Base-by-base conservation (phyloP, 2,329 filamentous ascomycete species). In the Fusarium mundagurra region DNA sequence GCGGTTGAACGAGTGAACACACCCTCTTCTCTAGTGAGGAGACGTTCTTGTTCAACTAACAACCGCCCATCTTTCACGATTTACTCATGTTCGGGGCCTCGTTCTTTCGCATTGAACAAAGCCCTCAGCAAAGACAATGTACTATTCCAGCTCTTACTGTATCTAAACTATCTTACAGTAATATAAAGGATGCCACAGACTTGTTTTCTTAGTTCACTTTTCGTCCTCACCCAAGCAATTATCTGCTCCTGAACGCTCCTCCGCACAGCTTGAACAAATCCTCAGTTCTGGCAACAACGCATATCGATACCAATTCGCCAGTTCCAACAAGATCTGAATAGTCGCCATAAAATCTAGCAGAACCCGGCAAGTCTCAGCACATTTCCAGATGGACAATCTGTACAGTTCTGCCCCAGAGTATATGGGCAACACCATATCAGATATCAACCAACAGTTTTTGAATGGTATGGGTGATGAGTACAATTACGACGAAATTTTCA, bases 61-160 rank as follows among this genome's bases (percentile, higher is more conserved):
- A 48, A 14, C 24, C 45, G 34, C 27, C 38, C 50, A 58, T 41
- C n/a, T 61, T 50, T 27, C 55, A 27, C 18, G n/a, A 54, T 69
- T 60, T 50, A 14, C 29, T 69, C 13, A n/a, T 69, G 53, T 64
- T 67, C 39, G 11, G n/a, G 24, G 43, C 29, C 38, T 51, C 11
- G 47, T 39, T 66, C 34, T 31, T 64, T 27, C 31, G 51, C 4
- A n/a, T 31, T 29, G 50, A 54, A 74, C 72, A 74, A 74, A 74
- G 72, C 69, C 53, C 18, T 53, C 20, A 24, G 36, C 31, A 17
- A 48, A 31, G 41, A 75, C 64, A 75, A 63, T 70, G 48, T 69
- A 27, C 36, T 29, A 10, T 53, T 53, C 20, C 20, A 55, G 20
- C 34, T 55, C 34, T n/a, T n/a, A 29, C 24, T 43, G 51, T 55